Base-by-base conservation (phyloP, 306 rosid species). In the Pachyrhizus erosus region DNA sequence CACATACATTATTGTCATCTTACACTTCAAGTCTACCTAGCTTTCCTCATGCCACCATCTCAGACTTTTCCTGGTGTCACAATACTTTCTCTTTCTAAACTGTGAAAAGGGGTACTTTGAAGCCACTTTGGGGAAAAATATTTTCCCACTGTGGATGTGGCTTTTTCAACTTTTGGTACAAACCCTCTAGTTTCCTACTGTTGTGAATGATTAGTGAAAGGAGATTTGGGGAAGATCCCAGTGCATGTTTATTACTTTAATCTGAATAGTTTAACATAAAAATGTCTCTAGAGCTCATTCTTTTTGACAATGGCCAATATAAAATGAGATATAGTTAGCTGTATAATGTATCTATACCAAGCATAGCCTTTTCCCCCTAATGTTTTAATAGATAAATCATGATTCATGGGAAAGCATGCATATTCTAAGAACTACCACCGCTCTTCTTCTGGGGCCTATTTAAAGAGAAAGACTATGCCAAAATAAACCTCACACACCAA, bases 121-220 rank as follows among this genome's bases (percentile, higher is more conserved):
- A 87, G 77, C 81, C 58, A 85, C 66, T 57, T 58, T 66, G 73
- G 82, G 80, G 61, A 11, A 67, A 57, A 18, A 46, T 33, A 31
- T 49, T 73, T 80, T 9, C 81, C 80, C 51, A 75, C 65, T 70
- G 72, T 52, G 40, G 76, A 17, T 55, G 67, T 60, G 70, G 42
- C 91, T 87, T 89, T 89, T 77, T 87, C 87, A 73, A 81, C 89
- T 89, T 83, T 88, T 85, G 40, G 76, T 75, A 86, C 88, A 83
- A 80, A 76, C 66, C 34, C 76, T 77, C 82, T 69, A 33, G 80
- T 85, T 84, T 84, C 82, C 84, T 69, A 54, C 71, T 68, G 75
- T 73, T 67, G 72, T 75, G 83, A 85, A 90, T 93, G 89, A 92
- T 89, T 84, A 78, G 70, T 78, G 86, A 80, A 79, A 73, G 46